phyloP scores from a whole-genome alignment of 140 eudicot genomes.

The Senecio squalidus region DNA sequence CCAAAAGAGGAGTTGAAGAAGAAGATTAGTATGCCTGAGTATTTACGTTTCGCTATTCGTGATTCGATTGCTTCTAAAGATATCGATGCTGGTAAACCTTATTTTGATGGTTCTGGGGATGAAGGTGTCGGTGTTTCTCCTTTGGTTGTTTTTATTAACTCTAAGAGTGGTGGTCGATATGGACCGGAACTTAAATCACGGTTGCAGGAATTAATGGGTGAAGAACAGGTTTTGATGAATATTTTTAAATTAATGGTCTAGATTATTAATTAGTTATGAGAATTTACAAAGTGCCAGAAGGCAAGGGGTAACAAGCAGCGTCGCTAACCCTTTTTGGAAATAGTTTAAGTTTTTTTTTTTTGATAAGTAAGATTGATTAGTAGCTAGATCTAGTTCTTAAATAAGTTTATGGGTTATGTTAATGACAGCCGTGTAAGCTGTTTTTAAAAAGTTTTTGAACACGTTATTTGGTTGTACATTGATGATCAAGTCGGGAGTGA shows the following conservation, averaged over 20 bases:
- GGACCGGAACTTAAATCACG: slow-evolving; percentile 71
- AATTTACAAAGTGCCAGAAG: too few relatives aligned
- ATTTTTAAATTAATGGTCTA: not conserved
- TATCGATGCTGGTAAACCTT: slow-evolving; percentile 27
- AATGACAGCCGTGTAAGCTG: too few relatives aligned
- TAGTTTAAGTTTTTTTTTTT: too few relatives aligned
- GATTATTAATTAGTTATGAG: not conserved
- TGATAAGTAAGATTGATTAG: too few relatives aligned
- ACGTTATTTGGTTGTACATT: too few relatives aligned
- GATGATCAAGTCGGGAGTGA: too few relatives aligned
- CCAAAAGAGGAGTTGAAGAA: slow-evolving; percentile 39
- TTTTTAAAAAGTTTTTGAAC: too few relatives aligned
- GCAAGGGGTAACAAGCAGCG: too few relatives aligned
- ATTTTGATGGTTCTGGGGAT: slow-evolving; percentile 17
- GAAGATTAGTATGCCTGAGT: slow-evolving; percentile 43
- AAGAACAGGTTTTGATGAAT: slow-evolving; percentile 59
- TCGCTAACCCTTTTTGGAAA: too few relatives aligned
- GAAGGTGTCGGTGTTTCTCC: slow-evolving; percentile 45
- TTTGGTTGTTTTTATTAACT: slow-evolving; percentile 67
- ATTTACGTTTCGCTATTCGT: slow-evolving; percentile 33
- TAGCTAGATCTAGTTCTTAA: too few relatives aligned
- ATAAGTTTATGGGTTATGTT: too few relatives aligned
- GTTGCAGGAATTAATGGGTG: slow-evolving; percentile 74
- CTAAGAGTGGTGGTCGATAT: slow-evolving; percentile 86
- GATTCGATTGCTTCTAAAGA: slow-evolving; percentile 52